Percentiles rank a stretch among this genome's conserved stretches.
Conservation (phyloP, 1,284 basidiomycete genomes). For the Ustilago trichophora region DNA sequence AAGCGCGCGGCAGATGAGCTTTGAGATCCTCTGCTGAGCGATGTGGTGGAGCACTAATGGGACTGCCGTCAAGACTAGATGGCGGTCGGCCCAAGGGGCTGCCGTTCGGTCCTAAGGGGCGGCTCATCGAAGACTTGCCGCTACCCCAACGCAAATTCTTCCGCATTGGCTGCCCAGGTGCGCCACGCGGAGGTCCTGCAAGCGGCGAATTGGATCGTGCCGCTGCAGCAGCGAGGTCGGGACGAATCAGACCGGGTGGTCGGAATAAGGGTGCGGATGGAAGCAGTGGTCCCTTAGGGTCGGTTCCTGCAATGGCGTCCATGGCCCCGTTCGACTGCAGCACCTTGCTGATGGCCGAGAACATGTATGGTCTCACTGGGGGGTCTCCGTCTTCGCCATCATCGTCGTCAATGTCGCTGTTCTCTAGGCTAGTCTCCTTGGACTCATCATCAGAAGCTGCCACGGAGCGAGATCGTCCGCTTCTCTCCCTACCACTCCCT, state of each 20-base stretch:
- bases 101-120: constrained; percentile 42
- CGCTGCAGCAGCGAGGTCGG: constrained; percentile 34
- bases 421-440: constrained; percentile 25
- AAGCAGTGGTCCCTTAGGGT: constrained; percentile 30
- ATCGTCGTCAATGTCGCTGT: constrained; percentile 40
- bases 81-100: constrained; percentile 32
- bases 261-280: constrained; percentile 29
- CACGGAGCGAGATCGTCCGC: constrained; percentile 23
- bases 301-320: constrained; percentile 4
- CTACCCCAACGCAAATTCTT: constrained; percentile 64
- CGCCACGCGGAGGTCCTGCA: constrained; percentile 44
- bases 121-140: constrained; percentile 59
- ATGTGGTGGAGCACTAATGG: constrained; percentile 5
- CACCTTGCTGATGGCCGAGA: constrained; percentile 43
- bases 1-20: neutral
- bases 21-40: constrained; percentile 8
- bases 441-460: constrained; percentile 25
- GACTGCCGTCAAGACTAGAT: constrained; percentile 31
- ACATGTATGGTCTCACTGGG: constrained; percentile 34
- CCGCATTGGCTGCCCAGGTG: constrained; percentile 57
- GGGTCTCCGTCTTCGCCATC: constrained; percentile 14
- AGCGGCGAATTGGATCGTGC: constrained; percentile 48
- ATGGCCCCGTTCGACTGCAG: constrained; percentile 28
- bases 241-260: constrained; percentile 22
- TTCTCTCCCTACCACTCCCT: constrained; percentile 27